phyloP scores from a whole-genome alignment of 257 asterid genomes.

The Cruciata laevipes region DNA sequence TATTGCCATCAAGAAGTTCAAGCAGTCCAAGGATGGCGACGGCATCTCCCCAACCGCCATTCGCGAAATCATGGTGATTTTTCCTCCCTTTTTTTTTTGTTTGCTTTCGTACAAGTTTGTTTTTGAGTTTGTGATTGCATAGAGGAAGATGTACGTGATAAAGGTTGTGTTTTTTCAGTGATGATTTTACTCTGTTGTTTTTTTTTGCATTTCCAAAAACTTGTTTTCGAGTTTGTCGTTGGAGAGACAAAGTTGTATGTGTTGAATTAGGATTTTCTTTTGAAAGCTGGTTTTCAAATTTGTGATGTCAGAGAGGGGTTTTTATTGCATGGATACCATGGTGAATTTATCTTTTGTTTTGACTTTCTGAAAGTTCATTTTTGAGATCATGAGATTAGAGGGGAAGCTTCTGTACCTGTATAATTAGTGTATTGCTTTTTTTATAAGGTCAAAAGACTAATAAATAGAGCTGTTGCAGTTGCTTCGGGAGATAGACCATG shows the following conservation, averaged over 20 bases:
- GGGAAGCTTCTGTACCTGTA: background rate
- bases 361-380: no score
- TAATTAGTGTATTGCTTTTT: background rate
- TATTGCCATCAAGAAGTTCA: constrained; percentile 91
- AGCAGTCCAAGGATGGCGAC: constrained; percentile 97
- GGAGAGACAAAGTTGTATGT: background rate
- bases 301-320: background rate
- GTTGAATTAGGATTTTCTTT: background rate
- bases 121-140: background rate
- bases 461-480: constrained; percentile 45
- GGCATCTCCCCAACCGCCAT: constrained; percentile 98
- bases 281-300: no score
- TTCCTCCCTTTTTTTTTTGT: background rate
- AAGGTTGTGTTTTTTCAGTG: background rate
- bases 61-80: constrained; percentile 87
- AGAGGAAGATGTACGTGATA: background rate
- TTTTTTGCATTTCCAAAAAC: no score
- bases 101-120: background rate
- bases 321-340: background rate
- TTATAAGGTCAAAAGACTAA: background rate
- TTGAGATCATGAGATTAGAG: background rate
- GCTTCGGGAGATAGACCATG: constrained; percentile 94
- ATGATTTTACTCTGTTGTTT: background rate
- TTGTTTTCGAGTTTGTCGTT: background rate
- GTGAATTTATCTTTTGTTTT: no score